These are phyloP conservation scores for Debaryomyces sp. DNA, from an alignment of 1,139 yeast genomes.

Conservation along the genomic window DNA sequence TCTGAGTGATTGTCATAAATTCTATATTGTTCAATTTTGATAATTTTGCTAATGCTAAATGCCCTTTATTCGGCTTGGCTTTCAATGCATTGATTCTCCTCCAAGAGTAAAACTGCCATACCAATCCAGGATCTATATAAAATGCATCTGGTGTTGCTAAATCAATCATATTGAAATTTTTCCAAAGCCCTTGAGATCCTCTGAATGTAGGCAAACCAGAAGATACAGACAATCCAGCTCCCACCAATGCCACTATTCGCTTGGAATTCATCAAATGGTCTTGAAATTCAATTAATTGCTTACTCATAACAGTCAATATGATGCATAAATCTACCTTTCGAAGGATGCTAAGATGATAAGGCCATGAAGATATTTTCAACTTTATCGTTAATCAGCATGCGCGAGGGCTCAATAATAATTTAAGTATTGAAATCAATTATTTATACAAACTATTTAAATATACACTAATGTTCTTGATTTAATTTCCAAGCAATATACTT, in stretches of 20 bases:
- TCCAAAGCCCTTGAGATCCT: constrained; percentile 78
- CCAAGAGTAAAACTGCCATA: constrained; percentile 86
- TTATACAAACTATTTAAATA: constrained; percentile 4
- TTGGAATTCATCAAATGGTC: constrained; percentile 51
- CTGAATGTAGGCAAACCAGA: constrained; percentile 79
- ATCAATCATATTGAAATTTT: constrained; percentile 76
- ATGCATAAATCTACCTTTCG: background rate
- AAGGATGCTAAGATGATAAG: background rate
- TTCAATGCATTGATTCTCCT: constrained; percentile 64
- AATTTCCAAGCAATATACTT: constrained; percentile 70
- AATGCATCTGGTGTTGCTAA: constrained; percentile 92
- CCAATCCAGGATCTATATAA: constrained; percentile 77
- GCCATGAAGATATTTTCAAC: background rate
- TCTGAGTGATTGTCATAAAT: constrained; percentile 75
- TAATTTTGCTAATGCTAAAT: constrained; percentile 64
- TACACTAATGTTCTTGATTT: constrained; percentile 12
- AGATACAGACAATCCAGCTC: constrained; percentile 81
- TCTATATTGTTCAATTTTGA: constrained; percentile 21
- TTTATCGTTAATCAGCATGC: background rate
- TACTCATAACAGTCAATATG: constrained; percentile 13
- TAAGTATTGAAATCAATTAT: background rate
- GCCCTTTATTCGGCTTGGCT: constrained; percentile 77
- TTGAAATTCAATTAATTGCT: constrained; percentile 54
- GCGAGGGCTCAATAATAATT: background rate
- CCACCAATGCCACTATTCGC: constrained; percentile 73